Base-by-base conservation (phyloP, 1,139 yeast species). In the Blastobotrys elegans region DNA sequence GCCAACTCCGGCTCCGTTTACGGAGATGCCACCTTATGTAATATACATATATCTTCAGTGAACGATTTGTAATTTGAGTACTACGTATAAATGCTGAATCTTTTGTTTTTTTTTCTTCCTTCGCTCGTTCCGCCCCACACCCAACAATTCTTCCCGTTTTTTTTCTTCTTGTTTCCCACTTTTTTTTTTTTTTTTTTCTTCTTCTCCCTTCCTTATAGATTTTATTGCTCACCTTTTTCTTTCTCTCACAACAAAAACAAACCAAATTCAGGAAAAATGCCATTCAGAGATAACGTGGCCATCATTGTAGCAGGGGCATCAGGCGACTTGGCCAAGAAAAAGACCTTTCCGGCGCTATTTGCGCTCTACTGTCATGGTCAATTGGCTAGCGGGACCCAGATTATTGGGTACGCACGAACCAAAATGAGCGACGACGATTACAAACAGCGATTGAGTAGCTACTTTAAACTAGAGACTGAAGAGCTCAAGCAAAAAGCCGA, bases 311-410 rank as follows among this genome's bases (percentile, higher is more conserved):
- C 90, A 59, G 97, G 98, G 44, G 98, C 98, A 45, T 86, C 96
- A 35, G 98, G 98, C 44, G 97, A 92, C 66, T 75, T 92, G 57
- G 97, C 98, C 47, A 89, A 89, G 72, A 92, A 92, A 81, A 92
- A 92, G 74, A 92, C 97, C 2, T 71, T 67, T 58, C 74, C 74
- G 22, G 73, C 75, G 13, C 56, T 71, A 46, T 71, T 70, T 58
- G 68, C 67, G 22, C 61, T 71, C 39, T 83, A 59, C 69, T 77
- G 95, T 58, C 90, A 89, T 66, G 95, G 94, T 37, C 81, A 80
- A 58, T 74, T 92, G 53, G 88, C 96, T 13, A 61, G 71, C 16
- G 68, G 81, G 18, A 81, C 84, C 41, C 79, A 80, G 62, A 88
- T 92, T 60, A 76, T 87, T 55, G 98, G 98, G 20, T 92, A 86